These are phyloP conservation scores for Luzula sylvatica DNA, from an alignment of 176 grass and related monocot genomes.

Conservation along the genomic window DNA sequence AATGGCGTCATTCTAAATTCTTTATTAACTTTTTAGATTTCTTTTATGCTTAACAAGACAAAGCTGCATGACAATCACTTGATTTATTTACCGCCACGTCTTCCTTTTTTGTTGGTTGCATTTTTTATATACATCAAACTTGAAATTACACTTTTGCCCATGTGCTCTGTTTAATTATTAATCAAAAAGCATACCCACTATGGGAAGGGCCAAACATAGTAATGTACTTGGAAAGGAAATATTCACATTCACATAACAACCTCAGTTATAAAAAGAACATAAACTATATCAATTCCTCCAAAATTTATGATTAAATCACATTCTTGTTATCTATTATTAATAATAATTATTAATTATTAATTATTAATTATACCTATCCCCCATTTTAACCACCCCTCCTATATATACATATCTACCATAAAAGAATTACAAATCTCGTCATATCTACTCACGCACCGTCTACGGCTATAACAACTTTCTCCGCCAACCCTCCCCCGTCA, in stretches of 20 bases:
- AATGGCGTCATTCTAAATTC: slow-evolving; percentile 11
- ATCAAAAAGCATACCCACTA: not conserved
- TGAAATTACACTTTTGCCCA: slow-evolving; percentile 6
- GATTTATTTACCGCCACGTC: slow-evolving; percentile 1
- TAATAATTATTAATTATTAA: slow-evolving; percentile 59
- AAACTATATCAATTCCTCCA: slow-evolving; percentile 38
- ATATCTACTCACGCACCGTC: slow-evolving; percentile 39
- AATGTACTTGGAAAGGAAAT: slow-evolving; percentile 20
- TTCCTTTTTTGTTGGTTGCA: not conserved
- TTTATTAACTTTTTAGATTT: slow-evolving; percentile 8
- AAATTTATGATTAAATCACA: slow-evolving; percentile 37
- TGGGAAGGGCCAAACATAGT: slow-evolving; percentile 20
- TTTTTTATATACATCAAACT: not conserved
- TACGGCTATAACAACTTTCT: slow-evolving; percentile 38
- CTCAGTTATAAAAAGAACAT: slow-evolving; percentile 35
- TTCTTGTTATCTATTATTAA: slow-evolving; percentile 19
- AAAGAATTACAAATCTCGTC: slow-evolving; percentile 38
- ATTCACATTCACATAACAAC: slow-evolving; percentile 34
- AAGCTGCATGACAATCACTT: slow-evolving; percentile 5
- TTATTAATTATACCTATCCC: slow-evolving; percentile 26
- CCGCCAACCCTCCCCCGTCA: slow-evolving; percentile 33
- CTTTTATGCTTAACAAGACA: slow-evolving; percentile 15
- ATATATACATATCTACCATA: slow-evolving; percentile 83
- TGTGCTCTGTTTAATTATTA: too few relatives aligned
- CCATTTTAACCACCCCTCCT: slow-evolving; percentile 27